Percentiles rank a stretch among this genome's conserved stretches.
Conservation (phyloP, 192 early-diverging fungal species). For the Fimicolochytrium jonesii region DNA sequence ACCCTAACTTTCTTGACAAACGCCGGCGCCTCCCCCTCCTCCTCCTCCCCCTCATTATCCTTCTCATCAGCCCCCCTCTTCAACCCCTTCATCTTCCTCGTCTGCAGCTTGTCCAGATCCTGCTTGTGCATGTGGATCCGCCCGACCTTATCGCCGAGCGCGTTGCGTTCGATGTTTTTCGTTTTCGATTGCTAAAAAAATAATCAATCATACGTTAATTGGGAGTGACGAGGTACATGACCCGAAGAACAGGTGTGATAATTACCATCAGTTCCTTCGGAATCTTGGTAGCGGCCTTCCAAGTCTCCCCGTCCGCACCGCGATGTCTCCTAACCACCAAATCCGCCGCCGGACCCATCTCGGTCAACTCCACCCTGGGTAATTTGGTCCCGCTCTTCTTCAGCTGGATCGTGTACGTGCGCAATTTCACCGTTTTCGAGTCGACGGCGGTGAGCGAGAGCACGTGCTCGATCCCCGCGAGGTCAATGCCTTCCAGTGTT, state of each 20-base stretch:
- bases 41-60: conserved; percentile 37
- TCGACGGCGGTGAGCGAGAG: conserved; percentile 74
- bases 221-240: background rate
- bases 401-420: conserved; percentile 75
- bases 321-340: conserved; percentile 71
- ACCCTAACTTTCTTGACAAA: background rate
- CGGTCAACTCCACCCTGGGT: conserved; percentile 86
- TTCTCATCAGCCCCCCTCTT: conserved; percentile 53
- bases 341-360: conserved; percentile 90
- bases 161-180: conserved; percentile 89
- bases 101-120: conserved; percentile 88
- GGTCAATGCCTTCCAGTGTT: conserved; percentile 65
- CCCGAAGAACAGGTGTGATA: conserved; percentile 3
- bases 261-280: conserved; percentile 82
- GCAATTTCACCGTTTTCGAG: conserved; percentile 68
- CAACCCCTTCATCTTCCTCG: conserved; percentile 97
- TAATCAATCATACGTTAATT: conserved; percentile 7
- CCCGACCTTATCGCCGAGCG: conserved; percentile 88
- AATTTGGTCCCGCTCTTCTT: conserved; percentile 80
- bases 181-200: too few relatives aligned
- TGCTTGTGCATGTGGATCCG: conserved; percentile 90
- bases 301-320: conserved; percentile 71
- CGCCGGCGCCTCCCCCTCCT: conserved; percentile 18
- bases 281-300: conserved; percentile 75
- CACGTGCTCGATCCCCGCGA: conserved; percentile 85